These are phyloP conservation scores for Helotiales sp. DNA, from an alignment of 2,329 filamentous ascomycete species.

Conservation along the genomic window DNA sequence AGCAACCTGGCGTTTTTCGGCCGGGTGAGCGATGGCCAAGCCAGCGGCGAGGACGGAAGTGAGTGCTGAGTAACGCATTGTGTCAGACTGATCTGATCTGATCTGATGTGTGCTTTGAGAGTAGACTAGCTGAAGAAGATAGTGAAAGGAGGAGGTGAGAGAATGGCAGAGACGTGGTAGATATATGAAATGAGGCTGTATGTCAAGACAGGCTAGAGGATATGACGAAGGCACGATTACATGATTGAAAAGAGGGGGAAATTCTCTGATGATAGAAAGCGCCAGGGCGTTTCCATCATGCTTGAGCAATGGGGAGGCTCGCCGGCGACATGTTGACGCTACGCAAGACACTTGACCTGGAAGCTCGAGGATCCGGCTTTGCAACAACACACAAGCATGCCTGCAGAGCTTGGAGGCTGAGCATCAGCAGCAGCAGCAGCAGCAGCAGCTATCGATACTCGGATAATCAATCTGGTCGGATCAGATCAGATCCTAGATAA, in stretches of 20 bases:
- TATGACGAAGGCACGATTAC: constrained; percentile 2
- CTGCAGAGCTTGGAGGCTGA: constrained; percentile 5
- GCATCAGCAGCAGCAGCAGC: too few species aligned
- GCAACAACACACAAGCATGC: constrained; percentile 1
- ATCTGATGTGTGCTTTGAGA: too few species aligned
- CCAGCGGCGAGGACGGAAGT: constrained; percentile 25
- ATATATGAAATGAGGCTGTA: constrained; percentile 2
- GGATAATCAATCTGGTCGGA: too few species aligned
- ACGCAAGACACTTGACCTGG: constrained; percentile 28
- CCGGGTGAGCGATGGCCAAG: constrained; percentile 27
- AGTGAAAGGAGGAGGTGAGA: neutral
- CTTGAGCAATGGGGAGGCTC: constrained; percentile 4
- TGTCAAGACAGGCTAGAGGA: neutral
- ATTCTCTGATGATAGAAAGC: constrained; percentile 3
- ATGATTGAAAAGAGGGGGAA: constrained; percentile 14
- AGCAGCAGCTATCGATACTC: constrained; percentile 1
- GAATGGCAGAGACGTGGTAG: too few species aligned
- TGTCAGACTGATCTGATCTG: too few species aligned
- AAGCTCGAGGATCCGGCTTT: constrained; percentile 25
- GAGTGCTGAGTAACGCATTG: constrained; percentile 34
- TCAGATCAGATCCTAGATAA: neutral
- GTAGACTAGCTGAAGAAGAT: too few species aligned
- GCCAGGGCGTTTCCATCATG: neutral
- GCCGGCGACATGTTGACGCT: constrained; percentile 16
- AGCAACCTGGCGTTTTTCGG: constrained; percentile 22